A percentile compares a stretch with the other conserved stretches of the same genome.
These are phyloP conservation scores for Yamadazyma jaroonii DNA, from an alignment of 1,139 yeast species.

Conservation along the genomic window DNA sequence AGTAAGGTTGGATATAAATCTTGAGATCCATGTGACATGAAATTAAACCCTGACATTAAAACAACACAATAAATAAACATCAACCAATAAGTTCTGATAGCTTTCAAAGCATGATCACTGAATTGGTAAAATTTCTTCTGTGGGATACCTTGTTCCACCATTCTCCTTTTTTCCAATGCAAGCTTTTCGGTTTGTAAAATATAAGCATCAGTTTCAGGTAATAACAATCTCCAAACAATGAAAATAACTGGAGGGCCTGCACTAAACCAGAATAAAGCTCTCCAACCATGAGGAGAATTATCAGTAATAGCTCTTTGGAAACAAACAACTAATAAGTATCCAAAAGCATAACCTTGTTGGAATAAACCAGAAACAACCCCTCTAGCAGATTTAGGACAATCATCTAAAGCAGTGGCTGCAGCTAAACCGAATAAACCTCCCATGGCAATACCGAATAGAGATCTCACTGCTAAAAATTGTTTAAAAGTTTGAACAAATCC, in stretches of 20 bases:
- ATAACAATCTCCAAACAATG: slow-evolving; percentile 32
- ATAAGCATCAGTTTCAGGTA: slow-evolving; percentile 40
- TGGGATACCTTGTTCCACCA: neutral
- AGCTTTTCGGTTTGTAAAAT: slow-evolving; percentile 23
- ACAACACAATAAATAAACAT: slow-evolving; percentile 33
- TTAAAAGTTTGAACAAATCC: slow-evolving; percentile 37
- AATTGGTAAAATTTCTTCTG: slow-evolving; percentile 13
- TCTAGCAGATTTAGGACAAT: slow-evolving; percentile 34
- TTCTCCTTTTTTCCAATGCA: slow-evolving; percentile 9
- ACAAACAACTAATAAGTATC: slow-evolving; percentile 41
- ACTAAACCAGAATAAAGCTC: slow-evolving; percentile 41
- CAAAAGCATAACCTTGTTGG: slow-evolving; percentile 45
- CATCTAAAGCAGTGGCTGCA: slow-evolving; percentile 39
- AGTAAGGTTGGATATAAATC: slow-evolving; percentile 39
- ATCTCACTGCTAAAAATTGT: slow-evolving; percentile 40
- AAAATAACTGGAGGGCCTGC: slow-evolving; percentile 42
- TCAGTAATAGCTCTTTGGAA: slow-evolving; percentile 40
- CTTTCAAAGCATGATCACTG: slow-evolving; percentile 22
- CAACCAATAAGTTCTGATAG: slow-evolving; percentile 37
- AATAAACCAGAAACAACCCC: slow-evolving; percentile 42
- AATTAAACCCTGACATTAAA: slow-evolving; percentile 44
- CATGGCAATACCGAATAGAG: slow-evolving; percentile 43
- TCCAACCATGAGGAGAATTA: slow-evolving; percentile 34
- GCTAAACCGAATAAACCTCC: slow-evolving; percentile 38
- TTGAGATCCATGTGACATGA: slow-evolving; percentile 40